Evolutionary conservation across 768 basidiomycete species (phyloP), one percentile per base, ranked within the genome.

Genomic region (Leccinum subtestaceum): DNA sequence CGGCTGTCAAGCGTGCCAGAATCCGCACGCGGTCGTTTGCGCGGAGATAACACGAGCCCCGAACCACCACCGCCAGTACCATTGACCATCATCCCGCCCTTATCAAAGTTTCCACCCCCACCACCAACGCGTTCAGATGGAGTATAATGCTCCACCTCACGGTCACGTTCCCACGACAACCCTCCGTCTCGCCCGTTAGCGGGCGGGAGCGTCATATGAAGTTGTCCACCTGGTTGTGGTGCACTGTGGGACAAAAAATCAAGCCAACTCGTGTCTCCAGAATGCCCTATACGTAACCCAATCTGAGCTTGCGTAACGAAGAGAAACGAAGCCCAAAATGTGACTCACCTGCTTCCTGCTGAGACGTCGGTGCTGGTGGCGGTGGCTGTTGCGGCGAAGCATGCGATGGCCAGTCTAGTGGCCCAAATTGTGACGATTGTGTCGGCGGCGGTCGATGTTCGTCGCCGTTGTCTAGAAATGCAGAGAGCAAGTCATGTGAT

Each of bases 331-430:
- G 11, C 19, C 0, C n/a, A 19, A 5, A 21, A 11, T 8, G 15
- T 45, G 43, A 49, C 64, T 15, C 47, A 70, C 70, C 70, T 55
- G 66, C 58, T 52, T 70, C 67, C 48, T 74, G 70, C 29, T 62
- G 70, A 52, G 51, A 36, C 31, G 61, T 56, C 34, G 64, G 60
- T 17, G 63, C 54, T 8, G 66, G 46, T 36, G 50, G 29, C 55
- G 62, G 72, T 21, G 58, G 13, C n/a, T 65, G 60, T 47, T 60
- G 72, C n/a, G 65, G 52, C 3, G 71, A 56, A 8, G 60, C 63
- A 55, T 74, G 73, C 6, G 74, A 69, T 19, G 73, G 73, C 73
- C 73, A 74, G 53, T 74, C 73, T n/a, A 74, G 23, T 31, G 73
- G 49, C 4, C 40, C 52, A 10, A 66, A 74, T 13, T 70, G 70